These are phyloP conservation scores for Alloascoidea hylecoeti DNA, from an alignment of 805 yeast species.

Conservation along the genomic window DNA sequence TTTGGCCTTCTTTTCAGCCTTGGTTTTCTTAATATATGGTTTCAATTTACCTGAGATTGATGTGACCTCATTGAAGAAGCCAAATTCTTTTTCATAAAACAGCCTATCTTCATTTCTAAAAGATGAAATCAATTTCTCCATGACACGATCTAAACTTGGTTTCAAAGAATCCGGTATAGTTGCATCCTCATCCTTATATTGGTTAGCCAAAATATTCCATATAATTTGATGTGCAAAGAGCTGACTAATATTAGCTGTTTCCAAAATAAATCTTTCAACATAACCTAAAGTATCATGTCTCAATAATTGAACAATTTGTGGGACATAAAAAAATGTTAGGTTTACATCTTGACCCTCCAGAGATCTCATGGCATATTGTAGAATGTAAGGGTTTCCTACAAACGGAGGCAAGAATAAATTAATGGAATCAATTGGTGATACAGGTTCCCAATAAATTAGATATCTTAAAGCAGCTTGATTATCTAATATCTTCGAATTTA, in stretches of 20 bases:
- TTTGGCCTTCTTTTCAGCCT: constrained; percentile 91
- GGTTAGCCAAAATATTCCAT: constrained; percentile 95
- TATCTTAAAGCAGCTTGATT: constrained; percentile 16
- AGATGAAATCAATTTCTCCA: constrained; percentile 42
- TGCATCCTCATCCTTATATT: constrained; percentile 82
- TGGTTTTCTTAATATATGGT: constrained; percentile 86
- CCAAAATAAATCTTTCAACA: constrained; percentile 77
- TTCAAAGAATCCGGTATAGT: constrained; percentile 67
- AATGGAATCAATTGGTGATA: constrained; percentile 75
- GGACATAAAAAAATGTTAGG: constrained; percentile 89
- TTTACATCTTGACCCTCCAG: constrained; percentile 79
- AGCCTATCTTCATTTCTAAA: constrained; percentile 46
- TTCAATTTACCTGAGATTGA: constrained; percentile 88
- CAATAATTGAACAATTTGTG: constrained; percentile 90
- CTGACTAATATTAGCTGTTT: constrained; percentile 83
- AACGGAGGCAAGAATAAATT: constrained; percentile 68
- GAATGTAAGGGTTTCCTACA: constrained; percentile 46
- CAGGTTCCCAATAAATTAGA: constrained; percentile 54
- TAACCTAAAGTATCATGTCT: constrained; percentile 76
- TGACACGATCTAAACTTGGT: constrained; percentile 68
- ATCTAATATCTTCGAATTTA: constrained; percentile 15
- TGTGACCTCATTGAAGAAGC: constrained; percentile 84
- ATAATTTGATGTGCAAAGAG: constrained; percentile 94
- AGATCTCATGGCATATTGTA: constrained; percentile 86
- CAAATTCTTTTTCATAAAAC: constrained; percentile 74